These are phyloP conservation scores for Caryocar brasiliense DNA, from an alignment of 441 rosid species.

Conservation along the genomic window DNA sequence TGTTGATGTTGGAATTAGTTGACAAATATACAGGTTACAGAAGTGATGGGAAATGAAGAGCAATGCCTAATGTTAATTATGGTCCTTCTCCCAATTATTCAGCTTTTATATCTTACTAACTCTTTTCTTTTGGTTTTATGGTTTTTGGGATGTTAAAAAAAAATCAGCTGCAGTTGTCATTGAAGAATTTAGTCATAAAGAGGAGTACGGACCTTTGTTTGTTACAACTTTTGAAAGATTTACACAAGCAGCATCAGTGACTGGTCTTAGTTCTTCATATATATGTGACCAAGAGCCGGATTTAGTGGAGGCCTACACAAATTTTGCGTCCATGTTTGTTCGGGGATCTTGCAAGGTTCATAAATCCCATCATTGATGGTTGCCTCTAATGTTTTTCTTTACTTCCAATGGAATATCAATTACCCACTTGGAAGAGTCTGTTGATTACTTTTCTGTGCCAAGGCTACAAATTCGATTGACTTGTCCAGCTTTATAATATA, in stretches of 20 bases:
- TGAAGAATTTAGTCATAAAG: constrained; percentile 86
- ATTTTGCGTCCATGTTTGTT: constrained; percentile 71
- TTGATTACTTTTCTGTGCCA: background rate
- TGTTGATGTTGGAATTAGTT: too few species aligned
- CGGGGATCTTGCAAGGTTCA: constrained; percentile 75
- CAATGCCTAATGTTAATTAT: too few species aligned
- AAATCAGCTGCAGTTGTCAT: constrained; percentile 71
- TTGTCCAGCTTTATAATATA: constrained; percentile 9
- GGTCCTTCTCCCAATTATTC: too few species aligned
- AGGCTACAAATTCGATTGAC: constrained; percentile 8
- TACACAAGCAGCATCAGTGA: constrained; percentile 69
- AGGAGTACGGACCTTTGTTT: constrained; percentile 73
- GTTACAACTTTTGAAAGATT: constrained; percentile 77
- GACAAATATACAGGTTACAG: too few species aligned
- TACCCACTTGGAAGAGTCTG: too few species aligned
- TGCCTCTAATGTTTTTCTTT: background rate
- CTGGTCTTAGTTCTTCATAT: constrained; percentile 85
- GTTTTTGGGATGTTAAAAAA: background rate
- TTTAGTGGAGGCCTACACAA: constrained; percentile 89
- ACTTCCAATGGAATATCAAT: background rate
- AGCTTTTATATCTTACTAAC: too few species aligned
- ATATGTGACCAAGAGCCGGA: constrained; percentile 98
- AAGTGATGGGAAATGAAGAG: too few species aligned
- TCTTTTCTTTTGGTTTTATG: background rate
- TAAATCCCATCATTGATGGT: constrained; percentile 8